A percentile compares a stretch with the other conserved stretches of the same genome.
phyloP scores from a whole-genome alignment of 1,139 yeast species.

The Pneumocystis sp. region DNA sequence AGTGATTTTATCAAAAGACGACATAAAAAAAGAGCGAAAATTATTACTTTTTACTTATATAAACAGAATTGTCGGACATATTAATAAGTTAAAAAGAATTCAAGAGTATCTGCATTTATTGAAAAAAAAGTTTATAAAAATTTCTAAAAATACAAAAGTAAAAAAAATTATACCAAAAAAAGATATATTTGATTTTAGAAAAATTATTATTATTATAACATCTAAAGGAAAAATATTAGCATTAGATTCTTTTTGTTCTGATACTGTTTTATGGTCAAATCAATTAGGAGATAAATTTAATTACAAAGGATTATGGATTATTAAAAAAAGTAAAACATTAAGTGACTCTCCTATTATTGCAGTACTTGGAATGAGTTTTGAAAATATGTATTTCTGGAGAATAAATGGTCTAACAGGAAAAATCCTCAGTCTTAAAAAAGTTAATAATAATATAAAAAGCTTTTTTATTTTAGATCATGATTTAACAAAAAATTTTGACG shows the following conservation, averaged over 20 bases:
- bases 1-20: constrained; percentile 27
- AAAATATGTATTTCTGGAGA: neutral
- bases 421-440: neutral
- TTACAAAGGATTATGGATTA: constrained; percentile 11
- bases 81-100: constrained; percentile 16
- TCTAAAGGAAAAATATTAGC: constrained; percentile 32
- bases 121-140: neutral
- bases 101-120: neutral
- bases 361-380: neutral
- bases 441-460: neutral
- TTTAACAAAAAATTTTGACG: neutral
- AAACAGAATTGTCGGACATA: constrained; percentile 31
- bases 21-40: constrained; percentile 28
- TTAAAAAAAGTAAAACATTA: constrained; percentile 10
- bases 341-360: constrained; percentile 5
- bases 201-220: constrained; percentile 34
- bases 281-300: constrained; percentile 13
- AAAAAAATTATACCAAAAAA: constrained; percentile 4
- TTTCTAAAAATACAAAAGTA: neutral
- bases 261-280: constrained; percentile 30
- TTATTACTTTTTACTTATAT: constrained; percentile 30
- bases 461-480: neutral
- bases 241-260: constrained; percentile 28
- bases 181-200: constrained; percentile 36
- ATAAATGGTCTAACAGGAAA: neutral